Evolutionary conservation across 116 monocot genomes (phyloP).

Genomic region (Cymodocea nodosa): DNA sequence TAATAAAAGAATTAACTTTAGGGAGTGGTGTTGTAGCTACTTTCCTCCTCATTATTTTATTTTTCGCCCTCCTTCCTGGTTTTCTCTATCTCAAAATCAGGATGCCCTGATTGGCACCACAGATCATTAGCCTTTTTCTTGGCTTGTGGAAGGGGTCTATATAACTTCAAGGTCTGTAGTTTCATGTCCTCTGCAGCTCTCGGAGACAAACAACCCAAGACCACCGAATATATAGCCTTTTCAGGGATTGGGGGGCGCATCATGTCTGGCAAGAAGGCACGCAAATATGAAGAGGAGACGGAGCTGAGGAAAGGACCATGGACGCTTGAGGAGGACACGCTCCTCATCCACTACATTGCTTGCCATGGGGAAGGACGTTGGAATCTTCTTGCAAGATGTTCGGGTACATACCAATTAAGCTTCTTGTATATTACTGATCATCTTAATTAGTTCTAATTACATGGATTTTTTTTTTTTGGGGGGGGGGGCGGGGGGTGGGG

Average conservation of each 20-base stretch:
- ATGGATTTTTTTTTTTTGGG: not conserved
- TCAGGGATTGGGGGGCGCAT: not conserved
- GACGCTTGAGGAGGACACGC: conserved; percentile 75
- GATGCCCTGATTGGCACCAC: not conserved
- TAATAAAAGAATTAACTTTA: conserved; percentile 2
- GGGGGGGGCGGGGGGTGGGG: not conserved
- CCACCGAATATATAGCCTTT: not conserved
- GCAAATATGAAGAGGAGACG: conserved; percentile 27
- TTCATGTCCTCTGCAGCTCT: too few species aligned
- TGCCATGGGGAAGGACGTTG: conserved; percentile 81
- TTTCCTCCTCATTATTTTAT: not conserved
- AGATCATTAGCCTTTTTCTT: not conserved
- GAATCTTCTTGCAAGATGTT: conserved; percentile 69
- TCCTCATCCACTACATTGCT: conserved; percentile 85
- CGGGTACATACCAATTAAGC: conserved; percentile 24
- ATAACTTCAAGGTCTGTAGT: not conserved
- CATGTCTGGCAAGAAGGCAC: conserved; percentile 16
- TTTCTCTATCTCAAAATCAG: not conserved
- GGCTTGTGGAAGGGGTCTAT: conserved; percentile 2
- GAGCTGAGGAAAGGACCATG: conserved; percentile 81
- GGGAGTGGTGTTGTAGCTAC: not conserved
- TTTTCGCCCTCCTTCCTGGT: not conserved
- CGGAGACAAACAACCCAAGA: not conserved
- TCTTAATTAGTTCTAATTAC: not conserved
- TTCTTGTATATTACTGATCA: too few species aligned